Evolutionary conservation across 108 stramenopile genomes (phyloP).

Genomic region (Cyclostephanos invisitatus): DNA sequence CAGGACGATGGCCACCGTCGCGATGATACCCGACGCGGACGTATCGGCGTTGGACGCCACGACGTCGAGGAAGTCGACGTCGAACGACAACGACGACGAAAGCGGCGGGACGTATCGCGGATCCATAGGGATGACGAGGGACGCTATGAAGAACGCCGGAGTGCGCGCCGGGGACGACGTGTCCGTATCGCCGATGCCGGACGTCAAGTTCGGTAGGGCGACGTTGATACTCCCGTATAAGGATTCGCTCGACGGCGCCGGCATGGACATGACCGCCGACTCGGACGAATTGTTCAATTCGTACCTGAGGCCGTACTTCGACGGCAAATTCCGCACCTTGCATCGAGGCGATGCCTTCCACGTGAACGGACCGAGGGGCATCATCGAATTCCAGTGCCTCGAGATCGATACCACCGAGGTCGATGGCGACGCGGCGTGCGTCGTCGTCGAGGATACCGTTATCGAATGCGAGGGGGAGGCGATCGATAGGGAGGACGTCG

Average conservation of each 20-base stretch:
- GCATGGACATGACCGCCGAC: conserved; percentile 46
- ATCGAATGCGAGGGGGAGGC: conserved; percentile 86
- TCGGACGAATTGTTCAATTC: conserved; percentile 68
- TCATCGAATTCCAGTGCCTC: conserved; percentile 80
- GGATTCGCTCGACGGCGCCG: conserved; percentile 66
- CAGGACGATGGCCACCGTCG: conserved; percentile 80
- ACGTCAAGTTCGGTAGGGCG: conserved; percentile 89
- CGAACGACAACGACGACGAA: conserved; percentile 15
- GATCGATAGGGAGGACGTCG: conserved; percentile 71
- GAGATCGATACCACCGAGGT: conserved; percentile 88
- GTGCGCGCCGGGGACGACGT: conserved; percentile 86
- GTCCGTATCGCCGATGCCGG: conserved; percentile 68
- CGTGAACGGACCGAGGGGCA: conserved; percentile 72
- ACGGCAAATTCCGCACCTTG: conserved; percentile 79
- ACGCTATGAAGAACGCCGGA: conserved; percentile 87
- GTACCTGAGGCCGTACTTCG: conserved; percentile 89
- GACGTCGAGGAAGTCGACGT: not conserved
- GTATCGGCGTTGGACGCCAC: conserved; percentile 54
- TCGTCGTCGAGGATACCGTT: conserved; percentile 86
- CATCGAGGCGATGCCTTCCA: conserved; percentile 75
- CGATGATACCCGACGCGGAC: conserved; percentile 64
- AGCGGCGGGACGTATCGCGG: conserved; percentile 16
- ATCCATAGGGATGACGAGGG: conserved; percentile 73
- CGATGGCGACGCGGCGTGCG: conserved; percentile 79
- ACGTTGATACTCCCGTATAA: conserved; percentile 76